Conservation (phyloP, 495 filamentous ascomycete genomes). For the Xylaria acuta region DNA sequence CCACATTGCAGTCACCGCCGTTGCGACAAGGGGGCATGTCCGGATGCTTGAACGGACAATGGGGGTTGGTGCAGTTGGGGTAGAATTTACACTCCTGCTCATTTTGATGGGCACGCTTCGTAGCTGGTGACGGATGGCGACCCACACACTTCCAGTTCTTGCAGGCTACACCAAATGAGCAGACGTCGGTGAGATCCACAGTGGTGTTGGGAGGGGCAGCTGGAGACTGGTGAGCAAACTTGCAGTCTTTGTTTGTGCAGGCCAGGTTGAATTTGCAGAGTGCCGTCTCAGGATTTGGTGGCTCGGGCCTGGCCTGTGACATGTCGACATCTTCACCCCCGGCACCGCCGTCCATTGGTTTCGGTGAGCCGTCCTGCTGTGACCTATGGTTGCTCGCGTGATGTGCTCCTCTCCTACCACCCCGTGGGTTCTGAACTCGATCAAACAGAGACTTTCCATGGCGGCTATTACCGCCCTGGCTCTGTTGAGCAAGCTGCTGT, state of each 20-base stretch:
- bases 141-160: constrained; percentile 93
- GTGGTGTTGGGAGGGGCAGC: constrained; percentile 79
- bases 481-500: constrained; percentile 66
- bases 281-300: constrained; percentile 62
- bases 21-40: constrained; percentile 82
- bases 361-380: constrained; percentile 35
- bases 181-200: constrained; percentile 80
- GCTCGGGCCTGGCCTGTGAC: constrained; percentile 54
- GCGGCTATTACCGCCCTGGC: constrained; percentile 34
- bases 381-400: constrained; percentile 42
- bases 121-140: constrained; percentile 89
- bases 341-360: constrained; percentile 31
- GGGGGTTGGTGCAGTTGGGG: constrained; percentile 87
- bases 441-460: constrained; percentile 78
- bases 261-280: constrained; percentile 86
- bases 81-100: constrained; percentile 93
- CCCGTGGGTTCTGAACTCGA: constrained; percentile 63
- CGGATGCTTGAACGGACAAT: constrained; percentile 89
- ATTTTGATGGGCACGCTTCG: constrained; percentile 74
- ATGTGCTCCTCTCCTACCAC: constrained; percentile 45
- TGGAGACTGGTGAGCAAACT: constrained; percentile 92
- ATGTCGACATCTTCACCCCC: constrained; percentile 59
- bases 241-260: constrained; percentile 88
- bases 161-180: constrained; percentile 87
- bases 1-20: constrained; percentile 84